These are phyloP conservation scores for Gossypium schwendimanii DNA, from an alignment of 441 rosid species.

Conservation along the genomic window DNA sequence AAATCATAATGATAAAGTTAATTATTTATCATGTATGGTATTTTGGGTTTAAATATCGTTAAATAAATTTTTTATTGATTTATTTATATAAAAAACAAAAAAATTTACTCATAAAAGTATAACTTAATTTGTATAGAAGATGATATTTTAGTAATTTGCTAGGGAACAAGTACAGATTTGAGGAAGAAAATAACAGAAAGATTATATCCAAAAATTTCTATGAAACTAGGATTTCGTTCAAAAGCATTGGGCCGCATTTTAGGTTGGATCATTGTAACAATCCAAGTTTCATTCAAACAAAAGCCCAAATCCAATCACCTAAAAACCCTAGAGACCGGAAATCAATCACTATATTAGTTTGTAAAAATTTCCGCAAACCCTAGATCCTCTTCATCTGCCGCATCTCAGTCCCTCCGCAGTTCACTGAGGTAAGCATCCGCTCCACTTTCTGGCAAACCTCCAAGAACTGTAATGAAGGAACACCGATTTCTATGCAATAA, in stretches of 20 bases:
- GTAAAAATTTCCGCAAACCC: background rate
- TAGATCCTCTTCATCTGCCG: background rate
- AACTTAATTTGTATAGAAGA: too few species aligned
- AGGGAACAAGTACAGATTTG: too few species aligned
- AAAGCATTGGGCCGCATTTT: background rate
- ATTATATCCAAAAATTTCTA: background rate
- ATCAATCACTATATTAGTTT: background rate
- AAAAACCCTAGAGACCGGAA: background rate
- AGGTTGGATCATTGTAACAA: background rate
- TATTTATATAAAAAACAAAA: too few species aligned
- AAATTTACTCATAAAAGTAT: too few species aligned
- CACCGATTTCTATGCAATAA: background rate
- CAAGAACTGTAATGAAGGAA: background rate
- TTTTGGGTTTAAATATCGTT: too few species aligned
- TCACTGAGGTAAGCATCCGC: background rate
- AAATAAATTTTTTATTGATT: too few species aligned
- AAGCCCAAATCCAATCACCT: background rate
- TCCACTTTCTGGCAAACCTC: background rate
- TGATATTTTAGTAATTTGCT: too few species aligned
- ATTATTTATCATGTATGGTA: too few species aligned
- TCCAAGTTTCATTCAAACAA: background rate
- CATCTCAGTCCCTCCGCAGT: background rate
- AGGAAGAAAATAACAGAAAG: too few species aligned
- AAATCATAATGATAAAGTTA: too few species aligned
- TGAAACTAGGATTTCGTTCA: too few species aligned